Base-by-base conservation (phyloP, 257 asterid species). In the Ajuga chamaepitys region DNA sequence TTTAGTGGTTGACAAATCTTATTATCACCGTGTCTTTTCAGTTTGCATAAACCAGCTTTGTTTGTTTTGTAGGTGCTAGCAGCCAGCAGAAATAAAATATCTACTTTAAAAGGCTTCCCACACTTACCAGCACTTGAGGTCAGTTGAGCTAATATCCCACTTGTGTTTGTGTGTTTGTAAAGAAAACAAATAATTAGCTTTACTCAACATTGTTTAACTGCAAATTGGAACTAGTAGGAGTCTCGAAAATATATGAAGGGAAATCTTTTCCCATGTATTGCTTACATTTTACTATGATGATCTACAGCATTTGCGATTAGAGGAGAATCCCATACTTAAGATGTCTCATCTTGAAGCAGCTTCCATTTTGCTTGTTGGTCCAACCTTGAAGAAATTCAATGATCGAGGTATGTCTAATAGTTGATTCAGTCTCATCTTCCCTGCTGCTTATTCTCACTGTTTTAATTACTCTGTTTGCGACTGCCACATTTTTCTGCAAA, bases 291-390 rank as follows among this genome's bases (percentile, higher is more conserved):
- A 58, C 70, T 38, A 52, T 50, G 73, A 64, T 68, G 76, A 66
- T 64, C 60, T 83, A 86, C 85, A 94, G 99, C 97, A 90, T 90
- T 81, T 94, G 75, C 99, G 99, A 24, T 74, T 94, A 60, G 99
- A 94, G 83, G 99, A 94, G 89, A 94, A 94, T 76, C 99, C 99
- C 64, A 88, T 94, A 68, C 95, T 94, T 64, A 88, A 85, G 90
- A 85, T 86, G 92, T 76, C 90, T 78, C 96, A 82, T 82, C 72
- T 84, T 38, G 99, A 88, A 88, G 99, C 95, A 59, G 96, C 97
- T 79, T 80, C 95, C 45, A 86, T 89, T 74, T 85, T 94, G 88
- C 95, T 94, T 62, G 90, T 90, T 58, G 99, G 99, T 54, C 96
- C 95, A 38, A 94, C 96, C 74, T 81, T 94, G 64, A 94, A 93